Evolutionary conservation across 192 early-diverging fungal species (phyloP).

Genomic region (Phlyctochytrium bullatum): DNA sequence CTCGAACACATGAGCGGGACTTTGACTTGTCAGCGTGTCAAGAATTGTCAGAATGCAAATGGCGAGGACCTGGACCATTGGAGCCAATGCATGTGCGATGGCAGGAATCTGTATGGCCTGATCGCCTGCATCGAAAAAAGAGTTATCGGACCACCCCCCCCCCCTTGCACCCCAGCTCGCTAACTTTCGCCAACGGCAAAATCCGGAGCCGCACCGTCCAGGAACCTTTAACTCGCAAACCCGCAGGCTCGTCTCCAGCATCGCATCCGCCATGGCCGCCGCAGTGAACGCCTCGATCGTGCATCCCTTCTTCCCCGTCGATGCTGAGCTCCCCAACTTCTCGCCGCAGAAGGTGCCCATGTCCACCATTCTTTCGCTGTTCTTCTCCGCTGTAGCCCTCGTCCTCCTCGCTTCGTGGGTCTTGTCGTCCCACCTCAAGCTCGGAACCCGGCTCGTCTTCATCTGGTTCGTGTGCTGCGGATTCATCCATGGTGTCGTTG

Average conservation of each 20-base stretch:
- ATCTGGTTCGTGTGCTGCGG: slow-evolving; percentile 83
- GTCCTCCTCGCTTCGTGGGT: slow-evolving; percentile 26
- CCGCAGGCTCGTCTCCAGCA: neutral
- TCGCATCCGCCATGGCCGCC: neutral
- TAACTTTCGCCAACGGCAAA: no score
- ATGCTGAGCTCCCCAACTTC: slow-evolving; percentile 38
- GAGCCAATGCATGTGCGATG: no score
- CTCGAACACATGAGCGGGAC: no score
- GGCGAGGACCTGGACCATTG: no score
- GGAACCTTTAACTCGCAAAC: neutral
- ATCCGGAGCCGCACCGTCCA: neutral
- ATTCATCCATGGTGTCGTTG: slow-evolving; percentile 78
- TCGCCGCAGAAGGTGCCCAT: slow-evolving; percentile 31
- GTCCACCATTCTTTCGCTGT: slow-evolving; percentile 10
- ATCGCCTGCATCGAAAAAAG: no score
- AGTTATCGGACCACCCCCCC: no score
- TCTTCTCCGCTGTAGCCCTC: slow-evolving; percentile 13
- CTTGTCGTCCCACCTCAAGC: neutral
- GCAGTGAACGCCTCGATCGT: neutral
- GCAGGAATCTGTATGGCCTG: no score
- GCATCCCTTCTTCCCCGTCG: slow-evolving; percentile 45
- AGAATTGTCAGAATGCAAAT: no score
- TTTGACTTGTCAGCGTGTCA: no score
- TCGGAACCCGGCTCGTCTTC: slow-evolving; percentile 53
- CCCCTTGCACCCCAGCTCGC: no score